Evolutionary conservation across 2,329 filamentous ascomycete species (phyloP).

Genomic region (Emergomyces africanus): DNA sequence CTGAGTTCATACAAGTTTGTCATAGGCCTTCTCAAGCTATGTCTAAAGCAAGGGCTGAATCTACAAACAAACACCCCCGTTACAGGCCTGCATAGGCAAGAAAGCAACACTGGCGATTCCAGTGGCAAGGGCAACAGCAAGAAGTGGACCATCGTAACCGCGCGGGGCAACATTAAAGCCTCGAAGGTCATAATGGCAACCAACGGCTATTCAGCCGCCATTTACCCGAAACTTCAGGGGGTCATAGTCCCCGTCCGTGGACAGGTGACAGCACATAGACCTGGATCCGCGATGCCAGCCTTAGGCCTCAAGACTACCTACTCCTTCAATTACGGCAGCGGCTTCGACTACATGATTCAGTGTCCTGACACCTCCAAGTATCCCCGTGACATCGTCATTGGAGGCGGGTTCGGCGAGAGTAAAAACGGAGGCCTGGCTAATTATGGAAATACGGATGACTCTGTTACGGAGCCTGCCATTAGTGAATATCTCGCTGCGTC

Average conservation of each 20-base stretch:
- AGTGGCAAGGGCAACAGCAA: neutral
- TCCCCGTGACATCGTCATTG: conserved; percentile 13
- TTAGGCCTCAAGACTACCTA: conserved; percentile 7
- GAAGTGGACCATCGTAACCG: conserved; percentile 25
- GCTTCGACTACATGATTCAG: conserved; percentile 28
- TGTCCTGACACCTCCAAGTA: conserved; percentile 10
- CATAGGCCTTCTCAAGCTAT: conserved; percentile 35
- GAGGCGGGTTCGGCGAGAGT: conserved; percentile 13
- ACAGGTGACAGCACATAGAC: conserved; percentile 34
- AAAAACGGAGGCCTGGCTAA: conserved; percentile 12
- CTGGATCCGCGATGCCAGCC: conserved; percentile 9
- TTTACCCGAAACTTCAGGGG: conserved; percentile 34
- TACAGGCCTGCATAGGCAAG: conserved; percentile 8
- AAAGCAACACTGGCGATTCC: neutral
- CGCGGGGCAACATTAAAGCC: conserved; percentile 31
- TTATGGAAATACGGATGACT: conserved; percentile 14
- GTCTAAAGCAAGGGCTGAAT: conserved; percentile 23
- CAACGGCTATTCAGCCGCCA: conserved; percentile 39
- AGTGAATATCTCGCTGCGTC: conserved; percentile 14
- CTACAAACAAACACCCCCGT: conserved; percentile 21
- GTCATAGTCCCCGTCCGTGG: conserved; percentile 39
- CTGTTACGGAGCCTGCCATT: conserved; percentile 10
- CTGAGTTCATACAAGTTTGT: conserved; percentile 30
- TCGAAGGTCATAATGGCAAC: conserved; percentile 39
- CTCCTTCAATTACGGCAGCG: conserved; percentile 17